Conservation (phyloP, 179 eudicot species). For the Nepenthes alata region DNA sequence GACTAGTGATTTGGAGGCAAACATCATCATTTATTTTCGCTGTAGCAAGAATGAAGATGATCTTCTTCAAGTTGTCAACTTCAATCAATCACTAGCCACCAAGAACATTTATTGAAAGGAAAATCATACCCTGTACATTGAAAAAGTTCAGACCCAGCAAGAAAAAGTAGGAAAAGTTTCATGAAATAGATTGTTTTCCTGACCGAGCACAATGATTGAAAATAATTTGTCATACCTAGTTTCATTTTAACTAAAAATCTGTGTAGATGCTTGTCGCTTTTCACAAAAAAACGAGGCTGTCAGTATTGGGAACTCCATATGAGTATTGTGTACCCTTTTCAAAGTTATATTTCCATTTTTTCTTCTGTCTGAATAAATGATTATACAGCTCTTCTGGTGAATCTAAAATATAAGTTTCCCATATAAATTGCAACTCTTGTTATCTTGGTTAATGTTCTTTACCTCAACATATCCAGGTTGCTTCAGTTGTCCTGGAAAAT, state of each 20-base stretch:
- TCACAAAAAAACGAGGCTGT: neutral
- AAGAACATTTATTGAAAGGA: too few relatives aligned
- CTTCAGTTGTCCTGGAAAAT: constrained; percentile 74
- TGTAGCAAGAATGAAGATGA: neutral
- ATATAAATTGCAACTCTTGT: neutral
- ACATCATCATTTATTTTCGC: neutral
- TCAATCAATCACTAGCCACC: too few relatives aligned
- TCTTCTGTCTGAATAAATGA: neutral
- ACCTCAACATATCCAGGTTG: constrained; percentile 45
- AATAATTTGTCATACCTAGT: too few relatives aligned
- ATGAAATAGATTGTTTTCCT: too few relatives aligned
- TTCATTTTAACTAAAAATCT: neutral
- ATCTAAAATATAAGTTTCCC: neutral
- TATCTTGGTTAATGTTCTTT: constrained; percentile 1
- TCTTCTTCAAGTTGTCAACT: too few relatives aligned
- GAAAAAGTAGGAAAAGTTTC: too few relatives aligned
- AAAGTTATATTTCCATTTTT: neutral
- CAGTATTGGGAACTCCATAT: neutral
- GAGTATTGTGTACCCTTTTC: neutral
- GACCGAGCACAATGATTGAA: too few relatives aligned
- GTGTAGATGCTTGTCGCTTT: too few relatives aligned
- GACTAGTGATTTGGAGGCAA: neutral
- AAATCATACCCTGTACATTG: too few relatives aligned
- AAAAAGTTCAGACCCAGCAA: too few relatives aligned
- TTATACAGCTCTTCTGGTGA: neutral